Percentiles rank a stretch among this genome's conserved stretches.
Conservation (phyloP, 768 basidiomycete species). For the Pleurotus tuber-regium region DNA sequence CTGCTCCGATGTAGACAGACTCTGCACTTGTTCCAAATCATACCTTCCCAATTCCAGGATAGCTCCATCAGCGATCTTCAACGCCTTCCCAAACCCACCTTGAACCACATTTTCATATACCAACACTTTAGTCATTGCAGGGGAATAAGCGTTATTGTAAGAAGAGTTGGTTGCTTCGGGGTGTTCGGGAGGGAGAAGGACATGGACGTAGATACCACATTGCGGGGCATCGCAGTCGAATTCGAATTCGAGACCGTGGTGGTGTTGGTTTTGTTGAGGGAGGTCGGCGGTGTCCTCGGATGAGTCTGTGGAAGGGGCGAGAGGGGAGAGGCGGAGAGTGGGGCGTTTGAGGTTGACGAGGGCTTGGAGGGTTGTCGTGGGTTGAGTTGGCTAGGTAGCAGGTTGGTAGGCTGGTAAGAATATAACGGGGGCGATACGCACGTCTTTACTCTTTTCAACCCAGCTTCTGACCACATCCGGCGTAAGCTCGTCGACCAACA, state of each 20-base stretch:
- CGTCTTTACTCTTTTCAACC: conserved; percentile 88
- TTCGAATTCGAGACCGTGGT: conserved; percentile 85
- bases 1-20: conserved; percentile 11
- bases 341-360: conserved; percentile 94
- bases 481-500: conserved; percentile 68
- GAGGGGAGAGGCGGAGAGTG: conserved; percentile 73
- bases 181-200: conserved; percentile 65
- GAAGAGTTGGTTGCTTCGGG: conserved; percentile 43
- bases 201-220: conserved; percentile 76
- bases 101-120: conserved; percentile 67
- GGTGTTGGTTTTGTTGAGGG: conserved; percentile 44
- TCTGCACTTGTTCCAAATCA: conserved; percentile 31
- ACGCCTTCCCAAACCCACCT: conserved; percentile 77
- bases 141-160: too few relatives aligned
- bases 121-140: conserved; percentile 42
- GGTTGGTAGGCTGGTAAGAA: too few relatives aligned
- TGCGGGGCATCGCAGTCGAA: conserved; percentile 90
- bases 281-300: conserved; percentile 36
- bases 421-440: conserved; percentile 33
- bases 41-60: conserved; percentile 80
- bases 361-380: conserved; percentile 92
- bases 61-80: conserved; percentile 76
- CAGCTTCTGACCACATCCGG: conserved; percentile 79
- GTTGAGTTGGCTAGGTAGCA: conserved; percentile 60
- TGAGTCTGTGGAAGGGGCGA: conserved; percentile 32